Base-by-base conservation (phyloP, 2,329 filamentous ascomycete genomes). In the Onygena corvina region DNA sequence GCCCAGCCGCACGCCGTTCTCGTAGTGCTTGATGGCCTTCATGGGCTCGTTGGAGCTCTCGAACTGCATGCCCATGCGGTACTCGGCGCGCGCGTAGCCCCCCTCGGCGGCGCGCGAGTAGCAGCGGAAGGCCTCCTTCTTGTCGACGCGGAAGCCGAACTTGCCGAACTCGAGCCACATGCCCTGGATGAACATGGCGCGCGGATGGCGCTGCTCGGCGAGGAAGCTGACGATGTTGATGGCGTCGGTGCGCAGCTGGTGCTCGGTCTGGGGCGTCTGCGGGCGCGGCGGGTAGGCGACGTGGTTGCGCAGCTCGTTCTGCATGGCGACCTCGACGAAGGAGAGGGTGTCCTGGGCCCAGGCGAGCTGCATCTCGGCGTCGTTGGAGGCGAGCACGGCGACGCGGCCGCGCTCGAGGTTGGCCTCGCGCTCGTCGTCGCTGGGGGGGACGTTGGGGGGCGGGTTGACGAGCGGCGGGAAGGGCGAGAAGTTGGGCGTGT, bases 161-260 rank as follows among this genome's bases (percentile, higher is more conserved):
- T 94, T 94, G 58, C 92, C 92, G 73, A 96, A 98, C 64, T 98
- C 92, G 46, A 94, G 75, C 92, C 92, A 98, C 76, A 94, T 95
- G 52, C 88, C 86, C 59, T 81, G 81, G 72, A 96, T 86, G 64
- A 96, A 98, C 57, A 93, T 80, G 20, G 92, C 92, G 61, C 92
- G 88, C 20, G 92, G 92, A 59, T 98, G 92, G 54, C 83, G 80
- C 65, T 98, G 92, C 47, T 89, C 84, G 20, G 90, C 85, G 30
- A 98, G 73, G 64, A 95, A 95, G 50, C 77, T 78, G 58, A 95
- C 84, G 53, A 98, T 92, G 62, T 89, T 95, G 69, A 94, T 76
- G 27, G 92, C 88, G 64, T 98, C 92, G 46, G 83, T 71, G 54
- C 84, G 82, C 55, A 98, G 73, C 61, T 94, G 86, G 61, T 93